Evolutionary conservation across 2,329 filamentous ascomycete species (phyloP).

Genomic region (Scytalidium sp.): DNA sequence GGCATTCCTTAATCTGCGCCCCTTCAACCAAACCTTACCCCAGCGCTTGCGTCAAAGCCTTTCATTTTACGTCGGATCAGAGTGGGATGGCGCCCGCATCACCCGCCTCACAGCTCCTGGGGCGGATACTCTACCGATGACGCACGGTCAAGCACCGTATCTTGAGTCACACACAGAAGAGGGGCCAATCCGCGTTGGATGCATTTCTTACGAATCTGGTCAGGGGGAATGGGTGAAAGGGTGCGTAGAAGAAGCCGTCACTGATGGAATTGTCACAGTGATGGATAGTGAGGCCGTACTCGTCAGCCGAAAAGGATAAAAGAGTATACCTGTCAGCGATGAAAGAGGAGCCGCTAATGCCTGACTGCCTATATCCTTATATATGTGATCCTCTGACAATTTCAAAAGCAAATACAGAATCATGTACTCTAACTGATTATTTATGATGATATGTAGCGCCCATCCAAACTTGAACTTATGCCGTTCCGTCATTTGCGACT

Average conservation of each 20-base stretch:
- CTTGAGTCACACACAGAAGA: background rate
- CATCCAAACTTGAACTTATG: too few relatives aligned
- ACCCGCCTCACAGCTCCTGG: background rate
- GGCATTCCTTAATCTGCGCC: background rate
- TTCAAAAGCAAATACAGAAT: too few relatives aligned
- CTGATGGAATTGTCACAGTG: background rate
- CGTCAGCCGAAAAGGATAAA: too few relatives aligned
- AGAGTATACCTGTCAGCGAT: too few relatives aligned
- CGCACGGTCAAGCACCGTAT: background rate
- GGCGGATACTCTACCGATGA: background rate
- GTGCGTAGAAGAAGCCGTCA: background rate
- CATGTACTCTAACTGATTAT: too few relatives aligned
- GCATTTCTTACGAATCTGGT: background rate
- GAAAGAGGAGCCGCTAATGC: too few relatives aligned
- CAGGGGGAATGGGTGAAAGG: background rate
- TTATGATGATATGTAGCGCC: too few relatives aligned
- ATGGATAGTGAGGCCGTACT: background rate
- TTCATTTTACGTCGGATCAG: background rate
- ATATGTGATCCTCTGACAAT: too few relatives aligned
- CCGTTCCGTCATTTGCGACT: too few relatives aligned
- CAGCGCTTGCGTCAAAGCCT: background rate
- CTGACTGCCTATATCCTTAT: too few relatives aligned
- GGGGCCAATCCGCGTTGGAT: background rate
- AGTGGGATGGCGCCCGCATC: background rate
- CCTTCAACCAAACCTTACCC: background rate